Evolutionary conservation across 257 asterid species (phyloP), one percentile per base, ranked within the genome.

Genomic region (Misopates orontium): DNA sequence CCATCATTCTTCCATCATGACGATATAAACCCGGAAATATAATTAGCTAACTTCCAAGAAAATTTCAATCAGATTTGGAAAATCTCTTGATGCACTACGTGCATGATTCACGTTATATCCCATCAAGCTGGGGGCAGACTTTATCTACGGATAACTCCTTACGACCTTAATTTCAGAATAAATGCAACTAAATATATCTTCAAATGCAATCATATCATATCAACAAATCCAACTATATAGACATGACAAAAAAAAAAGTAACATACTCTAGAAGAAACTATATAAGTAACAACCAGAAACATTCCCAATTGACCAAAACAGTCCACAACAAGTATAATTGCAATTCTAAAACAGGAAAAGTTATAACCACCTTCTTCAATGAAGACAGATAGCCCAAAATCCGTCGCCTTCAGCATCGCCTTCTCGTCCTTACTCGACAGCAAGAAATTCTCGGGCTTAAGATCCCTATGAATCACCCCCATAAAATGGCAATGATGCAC

Each of bases 391-490:
- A 89, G 95, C 58, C 96, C 96, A 63, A 89, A 89, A 78, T 87
- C 96, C 40, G 95, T 89, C 0, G 95, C 94, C 57, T 89, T 89
- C 8, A 89, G 58, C 88, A 79, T 89, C 8, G 89, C 88, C 61
- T 77, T 82, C 10, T 80, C 85, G 40, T 80, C 84, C 86, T 89
- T 87, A 56, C 84, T 87, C 10, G 91, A 80, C 15, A 89, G 83
- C 80, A 89, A 83, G 85, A 89, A 89, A 73, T 89, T 89, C 85
- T 89, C 96, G 0, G 96, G 96, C 79, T 89, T 89, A 48, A 89
- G 91, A 85, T 89, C 96, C 79, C 96, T 83, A 75, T 89, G 96
- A 89, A 89, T 78, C 74, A 89, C 96, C 61, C 96, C 96, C 88
- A 89, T 76, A 60, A 89, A 89, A 73, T 89, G 95, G 70, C 96